A percentile compares a stretch with the other conserved stretches of the same genome.
phyloP scores from a whole-genome alignment of 2,329 filamentous ascomycete genomes.

The Neonectria ditissima region DNA sequence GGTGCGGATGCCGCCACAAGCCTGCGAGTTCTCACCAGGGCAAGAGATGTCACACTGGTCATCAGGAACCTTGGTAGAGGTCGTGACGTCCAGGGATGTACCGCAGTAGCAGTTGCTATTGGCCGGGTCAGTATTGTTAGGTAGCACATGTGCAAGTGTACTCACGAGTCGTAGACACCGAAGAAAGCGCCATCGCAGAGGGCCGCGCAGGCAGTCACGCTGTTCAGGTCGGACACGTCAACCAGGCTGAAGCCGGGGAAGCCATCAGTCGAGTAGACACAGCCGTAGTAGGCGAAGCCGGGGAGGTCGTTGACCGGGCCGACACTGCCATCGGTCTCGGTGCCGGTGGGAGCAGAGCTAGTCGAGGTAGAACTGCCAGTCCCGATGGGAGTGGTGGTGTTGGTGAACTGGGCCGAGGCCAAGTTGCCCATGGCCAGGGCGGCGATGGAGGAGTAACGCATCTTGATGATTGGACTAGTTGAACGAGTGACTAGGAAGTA shows the following conservation, averaged over 20 bases:
- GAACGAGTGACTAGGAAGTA: constrained; percentile 44
- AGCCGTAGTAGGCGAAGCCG: constrained; percentile 45
- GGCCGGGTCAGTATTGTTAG: constrained; percentile 9
- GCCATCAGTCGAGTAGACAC: constrained; percentile 42
- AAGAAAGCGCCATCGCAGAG: constrained; percentile 43
- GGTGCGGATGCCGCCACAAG: constrained; percentile 43
- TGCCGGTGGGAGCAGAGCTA: constrained; percentile 13
- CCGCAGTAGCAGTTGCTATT: constrained; percentile 50
- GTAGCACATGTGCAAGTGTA: background rate
- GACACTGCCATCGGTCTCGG: constrained; percentile 23
- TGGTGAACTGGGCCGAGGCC: constrained; percentile 41
- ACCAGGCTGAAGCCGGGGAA: constrained; percentile 43
- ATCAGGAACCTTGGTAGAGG: constrained; percentile 24
- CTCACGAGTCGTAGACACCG: constrained; percentile 42
- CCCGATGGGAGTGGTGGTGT: constrained; percentile 16
- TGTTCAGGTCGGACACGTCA: constrained; percentile 30
- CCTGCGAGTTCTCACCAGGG: constrained; percentile 41
- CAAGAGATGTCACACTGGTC: constrained; percentile 44
- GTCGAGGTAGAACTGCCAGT: constrained; percentile 10
- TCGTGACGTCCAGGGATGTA: constrained; percentile 20
- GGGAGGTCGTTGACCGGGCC: constrained; percentile 12
- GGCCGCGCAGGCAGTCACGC: constrained; percentile 36
- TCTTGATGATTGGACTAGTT: constrained; percentile 38
- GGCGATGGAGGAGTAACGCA: constrained; percentile 48
- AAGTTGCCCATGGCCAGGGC: constrained; percentile 48